phyloP scores from a whole-genome alignment of 306 rosid genomes.

The Vigna trinervia region DNA sequence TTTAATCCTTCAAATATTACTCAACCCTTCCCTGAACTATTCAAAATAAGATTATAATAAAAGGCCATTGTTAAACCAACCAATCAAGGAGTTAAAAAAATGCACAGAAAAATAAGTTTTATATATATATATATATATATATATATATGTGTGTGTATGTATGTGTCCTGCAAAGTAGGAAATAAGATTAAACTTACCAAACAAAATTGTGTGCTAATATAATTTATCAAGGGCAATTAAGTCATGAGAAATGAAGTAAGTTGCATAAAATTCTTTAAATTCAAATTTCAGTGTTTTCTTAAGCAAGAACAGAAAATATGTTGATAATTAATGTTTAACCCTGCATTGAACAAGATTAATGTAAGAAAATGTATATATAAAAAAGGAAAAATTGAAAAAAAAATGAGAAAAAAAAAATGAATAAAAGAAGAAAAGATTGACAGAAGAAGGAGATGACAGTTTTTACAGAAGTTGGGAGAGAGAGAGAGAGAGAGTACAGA shows the following conservation, averaged over 20 bases:
- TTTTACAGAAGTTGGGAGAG: constrained; percentile 33
- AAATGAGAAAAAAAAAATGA: not conserved
- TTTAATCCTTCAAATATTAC: not conserved
- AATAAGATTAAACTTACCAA: not conserved
- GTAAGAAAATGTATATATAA: not conserved
- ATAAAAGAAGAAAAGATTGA: not conserved
- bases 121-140: too few species aligned
- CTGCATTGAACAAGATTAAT: not conserved
- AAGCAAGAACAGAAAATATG: too few species aligned
- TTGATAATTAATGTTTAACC: not conserved
- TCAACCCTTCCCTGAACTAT: not conserved
- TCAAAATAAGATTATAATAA: not conserved
- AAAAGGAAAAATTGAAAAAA: not conserved
- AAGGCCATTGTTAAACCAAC: not conserved
- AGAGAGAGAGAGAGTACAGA: constrained; percentile 42
- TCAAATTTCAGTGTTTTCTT: not conserved
- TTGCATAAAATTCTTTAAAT: not conserved
- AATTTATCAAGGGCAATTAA: too few species aligned
- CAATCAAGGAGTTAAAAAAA: not conserved
- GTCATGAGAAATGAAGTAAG: too few species aligned
- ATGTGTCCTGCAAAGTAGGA: too few species aligned
- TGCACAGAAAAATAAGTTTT: too few species aligned
- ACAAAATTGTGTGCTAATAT: not conserved
- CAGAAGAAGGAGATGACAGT: constrained; percentile 35
- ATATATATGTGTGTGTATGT: too few species aligned